These are phyloP conservation scores for Serendipita sp. DNA, from an alignment of 768 basidiomycete species.

Conservation along the genomic window DNA sequence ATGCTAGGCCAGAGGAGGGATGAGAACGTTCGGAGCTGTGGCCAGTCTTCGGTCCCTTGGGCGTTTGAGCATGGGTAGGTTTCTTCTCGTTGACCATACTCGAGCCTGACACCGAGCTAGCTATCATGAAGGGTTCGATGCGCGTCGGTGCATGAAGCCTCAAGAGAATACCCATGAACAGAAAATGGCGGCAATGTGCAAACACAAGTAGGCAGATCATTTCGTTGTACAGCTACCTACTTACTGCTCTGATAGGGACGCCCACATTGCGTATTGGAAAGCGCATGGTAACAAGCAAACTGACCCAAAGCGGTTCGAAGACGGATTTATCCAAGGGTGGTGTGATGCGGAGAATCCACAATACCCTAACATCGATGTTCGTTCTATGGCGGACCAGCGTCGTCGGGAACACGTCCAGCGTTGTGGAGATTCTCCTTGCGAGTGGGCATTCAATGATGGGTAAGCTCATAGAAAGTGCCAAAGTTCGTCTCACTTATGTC, in stretches of 20 bases:
- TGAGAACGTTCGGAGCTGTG: neutral
- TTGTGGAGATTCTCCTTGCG: neutral
- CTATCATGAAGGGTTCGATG: constrained; percentile 2
- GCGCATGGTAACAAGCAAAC: neutral
- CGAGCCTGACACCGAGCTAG: neutral
- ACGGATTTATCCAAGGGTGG: constrained; percentile 2
- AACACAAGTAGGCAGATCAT: neutral
- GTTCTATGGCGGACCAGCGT: neutral
- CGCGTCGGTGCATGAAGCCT: neutral
- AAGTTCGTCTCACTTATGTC: too few relatives aligned
- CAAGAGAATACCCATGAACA: neutral
- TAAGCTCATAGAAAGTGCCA: neutral
- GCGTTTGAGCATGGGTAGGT: neutral
- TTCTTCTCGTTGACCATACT: neutral
- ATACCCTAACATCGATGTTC: neutral
- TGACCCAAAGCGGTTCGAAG: neutral
- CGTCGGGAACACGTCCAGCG: neutral
- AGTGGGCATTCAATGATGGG: constrained; percentile 3
- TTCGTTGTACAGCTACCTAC: neutral
- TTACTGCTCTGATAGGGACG: neutral
- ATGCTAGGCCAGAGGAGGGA: neutral
- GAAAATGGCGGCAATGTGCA: neutral
- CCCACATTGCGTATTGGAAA: constrained; percentile 5
- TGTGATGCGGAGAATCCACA: neutral
- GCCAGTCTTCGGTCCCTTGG: neutral